These are phyloP conservation scores for Astrothelium macrocarpum DNA, from an alignment of 495 filamentous ascomycete genomes.

Conservation along the genomic window DNA sequence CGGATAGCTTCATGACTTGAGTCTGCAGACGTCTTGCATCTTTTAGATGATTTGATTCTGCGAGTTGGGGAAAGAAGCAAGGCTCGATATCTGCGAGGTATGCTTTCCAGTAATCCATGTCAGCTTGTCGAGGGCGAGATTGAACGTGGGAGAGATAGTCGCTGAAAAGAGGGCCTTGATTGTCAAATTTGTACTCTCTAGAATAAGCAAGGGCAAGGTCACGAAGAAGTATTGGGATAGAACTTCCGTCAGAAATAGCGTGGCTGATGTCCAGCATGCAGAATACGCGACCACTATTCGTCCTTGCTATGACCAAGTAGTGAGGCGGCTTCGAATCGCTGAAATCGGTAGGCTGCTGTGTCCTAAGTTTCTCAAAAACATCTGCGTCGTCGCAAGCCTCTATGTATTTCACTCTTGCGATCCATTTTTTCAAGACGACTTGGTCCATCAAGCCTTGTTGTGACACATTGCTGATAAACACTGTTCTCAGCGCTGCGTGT, in stretches of 20 bases:
- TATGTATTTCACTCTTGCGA: slow-evolving; percentile 11
- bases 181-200: slow-evolving; percentile 8
- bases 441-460: slow-evolving; percentile 40
- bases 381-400: slow-evolving; percentile 14
- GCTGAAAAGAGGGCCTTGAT: slow-evolving; percentile 20
- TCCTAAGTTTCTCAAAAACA: slow-evolving; percentile 4
- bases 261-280: slow-evolving; percentile 21
- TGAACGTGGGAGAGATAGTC: slow-evolving; percentile 21
- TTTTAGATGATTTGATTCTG: neutral
- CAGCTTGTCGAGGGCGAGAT: slow-evolving; percentile 13
- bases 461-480: slow-evolving; percentile 41
- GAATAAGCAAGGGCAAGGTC: slow-evolving; percentile 19
- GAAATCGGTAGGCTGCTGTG: slow-evolving; percentile 14
- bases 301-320: slow-evolving; percentile 16
- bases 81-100: slow-evolving; percentile 20
- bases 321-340: slow-evolving; percentile 17
- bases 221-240: slow-evolving; percentile 17
- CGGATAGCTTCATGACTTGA: neutral
- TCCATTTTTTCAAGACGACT: slow-evolving; percentile 37
- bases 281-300: slow-evolving; percentile 12
- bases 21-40: neutral
- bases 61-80: slow-evolving; percentile 19
- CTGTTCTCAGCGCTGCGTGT: slow-evolving; percentile 44
- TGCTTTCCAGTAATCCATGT: slow-evolving; percentile 24
- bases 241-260: slow-evolving; percentile 21